These are phyloP conservation scores for Venturia aucupariae DNA, from an alignment of 2,329 filamentous ascomycete species.

Conservation along the genomic window DNA sequence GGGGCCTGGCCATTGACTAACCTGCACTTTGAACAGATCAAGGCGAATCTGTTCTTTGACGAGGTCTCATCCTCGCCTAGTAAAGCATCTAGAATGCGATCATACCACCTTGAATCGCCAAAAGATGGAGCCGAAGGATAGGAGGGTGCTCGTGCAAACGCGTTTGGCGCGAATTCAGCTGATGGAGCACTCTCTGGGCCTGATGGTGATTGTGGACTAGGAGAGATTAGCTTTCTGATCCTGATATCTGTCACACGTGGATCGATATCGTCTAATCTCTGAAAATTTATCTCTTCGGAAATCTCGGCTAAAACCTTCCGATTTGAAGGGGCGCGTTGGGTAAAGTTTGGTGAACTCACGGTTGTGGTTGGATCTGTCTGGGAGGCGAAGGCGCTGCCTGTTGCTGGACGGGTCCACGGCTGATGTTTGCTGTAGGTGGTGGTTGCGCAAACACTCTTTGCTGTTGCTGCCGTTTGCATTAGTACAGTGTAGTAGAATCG, in stretches of 20 bases:
- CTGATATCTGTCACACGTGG: background rate
- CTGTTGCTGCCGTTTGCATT: slow-evolving; percentile 8
- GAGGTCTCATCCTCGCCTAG: slow-evolving; percentile 92
- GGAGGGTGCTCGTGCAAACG: slow-evolving; percentile 6
- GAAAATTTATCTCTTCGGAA: background rate
- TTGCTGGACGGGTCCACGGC: slow-evolving; percentile 24
- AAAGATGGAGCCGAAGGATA: slow-evolving; percentile 26
- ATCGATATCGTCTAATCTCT: background rate
- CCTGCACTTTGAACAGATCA: slow-evolving; percentile 75
- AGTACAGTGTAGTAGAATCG: background rate
- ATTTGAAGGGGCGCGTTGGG: too few relatives aligned
- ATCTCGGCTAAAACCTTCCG: background rate
- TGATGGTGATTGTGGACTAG: background rate
- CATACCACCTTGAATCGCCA: slow-evolving; percentile 72
- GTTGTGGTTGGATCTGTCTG: slow-evolving; percentile 17
- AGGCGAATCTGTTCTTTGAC: slow-evolving; percentile 77
- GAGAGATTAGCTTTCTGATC: background rate
- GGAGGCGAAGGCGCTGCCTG: slow-evolving; percentile 18
- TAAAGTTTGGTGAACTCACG: slow-evolving; percentile 2
- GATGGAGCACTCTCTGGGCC: slow-evolving; percentile 42
- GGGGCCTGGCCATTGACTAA: slow-evolving; percentile 95
- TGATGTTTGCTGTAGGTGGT: slow-evolving; percentile 20
- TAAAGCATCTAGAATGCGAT: slow-evolving; percentile 82
- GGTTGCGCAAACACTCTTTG: slow-evolving; percentile 25
- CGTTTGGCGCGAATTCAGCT: slow-evolving; percentile 35